phyloP scores from a whole-genome alignment of 371 early-diverging fungal species.

The Actinomortierella wolfii region DNA sequence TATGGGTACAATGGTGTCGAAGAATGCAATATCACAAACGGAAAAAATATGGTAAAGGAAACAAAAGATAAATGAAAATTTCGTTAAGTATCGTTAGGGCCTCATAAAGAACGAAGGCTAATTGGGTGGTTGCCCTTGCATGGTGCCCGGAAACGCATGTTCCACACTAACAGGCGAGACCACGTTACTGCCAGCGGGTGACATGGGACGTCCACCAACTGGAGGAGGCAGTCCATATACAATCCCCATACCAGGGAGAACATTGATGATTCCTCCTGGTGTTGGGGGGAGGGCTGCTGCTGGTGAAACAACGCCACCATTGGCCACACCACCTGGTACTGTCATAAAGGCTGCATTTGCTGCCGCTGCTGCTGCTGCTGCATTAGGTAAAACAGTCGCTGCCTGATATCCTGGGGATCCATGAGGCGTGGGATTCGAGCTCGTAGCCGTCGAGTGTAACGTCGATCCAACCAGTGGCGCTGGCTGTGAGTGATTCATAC shows the following conservation, averaged over 20 bases:
- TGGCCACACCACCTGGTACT: neutral
- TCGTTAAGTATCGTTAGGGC: too few species aligned
- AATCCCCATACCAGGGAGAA: neutral
- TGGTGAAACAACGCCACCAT: neutral
- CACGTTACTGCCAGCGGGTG: constrained; percentile 7
- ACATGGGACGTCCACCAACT: constrained; percentile 4
- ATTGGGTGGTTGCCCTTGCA: constrained; percentile 1
- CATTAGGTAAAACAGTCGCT: neutral
- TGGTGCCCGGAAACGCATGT: constrained; percentile 1
- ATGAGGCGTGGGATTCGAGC: too few species aligned
- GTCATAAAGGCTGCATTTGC: neutral
- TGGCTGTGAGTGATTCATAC: neutral
- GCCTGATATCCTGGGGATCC: too few species aligned
- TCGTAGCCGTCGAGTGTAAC: too few species aligned
- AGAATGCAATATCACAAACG: too few species aligned
- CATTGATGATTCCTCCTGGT: neutral
- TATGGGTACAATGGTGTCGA: too few species aligned
- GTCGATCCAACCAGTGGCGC: too few species aligned
- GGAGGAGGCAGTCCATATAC: neutral
- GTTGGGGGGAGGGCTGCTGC: neutral
- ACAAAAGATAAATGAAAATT: too few species aligned
- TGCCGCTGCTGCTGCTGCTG: constrained; percentile 1
- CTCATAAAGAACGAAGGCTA: too few species aligned
- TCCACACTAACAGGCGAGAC: constrained; percentile 7
- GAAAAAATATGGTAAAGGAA: too few species aligned